These are phyloP conservation scores for Phytophthora uliginosa DNA, from an alignment of 352 stramenopile genomes.

Conservation along the genomic window DNA sequence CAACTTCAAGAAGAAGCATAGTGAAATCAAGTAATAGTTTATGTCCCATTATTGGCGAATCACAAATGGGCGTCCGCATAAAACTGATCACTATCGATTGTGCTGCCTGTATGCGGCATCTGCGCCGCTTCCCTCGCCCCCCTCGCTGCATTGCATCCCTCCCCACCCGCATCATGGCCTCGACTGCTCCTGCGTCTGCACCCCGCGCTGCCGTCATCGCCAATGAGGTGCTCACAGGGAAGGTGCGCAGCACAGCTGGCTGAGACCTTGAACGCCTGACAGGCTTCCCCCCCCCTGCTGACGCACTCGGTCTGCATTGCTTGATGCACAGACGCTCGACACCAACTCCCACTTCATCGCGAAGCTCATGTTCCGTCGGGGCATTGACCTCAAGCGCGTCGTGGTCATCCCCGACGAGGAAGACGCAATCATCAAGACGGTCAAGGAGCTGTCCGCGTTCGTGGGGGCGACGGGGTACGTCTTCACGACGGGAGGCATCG, in stretches of 20 bases:
- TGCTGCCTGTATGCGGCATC: no score
- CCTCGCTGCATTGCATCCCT: no score
- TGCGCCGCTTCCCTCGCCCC: no score
- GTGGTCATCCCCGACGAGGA: slow-evolving; percentile 86
- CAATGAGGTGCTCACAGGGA: slow-evolving; percentile 88
- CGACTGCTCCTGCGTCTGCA: not conserved
- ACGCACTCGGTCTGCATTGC: not conserved
- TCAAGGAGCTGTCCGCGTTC: slow-evolving; percentile 78
- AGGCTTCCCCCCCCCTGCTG: not conserved
- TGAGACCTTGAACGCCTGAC: not conserved
- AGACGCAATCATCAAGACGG: slow-evolving; percentile 76
- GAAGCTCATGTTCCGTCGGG: slow-evolving; percentile 84
- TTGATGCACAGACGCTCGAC: slow-evolving; percentile 69
- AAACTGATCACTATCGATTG: no score
- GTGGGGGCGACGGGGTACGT: slow-evolving; percentile 81
- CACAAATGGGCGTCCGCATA: no score
- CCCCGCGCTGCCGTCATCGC: slow-evolving; percentile 75
- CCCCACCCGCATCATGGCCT: not conserved
- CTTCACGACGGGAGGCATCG: slow-evolving; percentile 90
- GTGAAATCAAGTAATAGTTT: no score
- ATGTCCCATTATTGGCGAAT: no score
- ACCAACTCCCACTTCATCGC: slow-evolving; percentile 88
- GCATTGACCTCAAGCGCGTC: slow-evolving; percentile 81
- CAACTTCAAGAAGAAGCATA: no score
- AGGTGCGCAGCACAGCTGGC: slow-evolving; percentile 48